Conservation (phyloP, 495 filamentous ascomycete genomes). For the Aspergillus conjunctus region DNA sequence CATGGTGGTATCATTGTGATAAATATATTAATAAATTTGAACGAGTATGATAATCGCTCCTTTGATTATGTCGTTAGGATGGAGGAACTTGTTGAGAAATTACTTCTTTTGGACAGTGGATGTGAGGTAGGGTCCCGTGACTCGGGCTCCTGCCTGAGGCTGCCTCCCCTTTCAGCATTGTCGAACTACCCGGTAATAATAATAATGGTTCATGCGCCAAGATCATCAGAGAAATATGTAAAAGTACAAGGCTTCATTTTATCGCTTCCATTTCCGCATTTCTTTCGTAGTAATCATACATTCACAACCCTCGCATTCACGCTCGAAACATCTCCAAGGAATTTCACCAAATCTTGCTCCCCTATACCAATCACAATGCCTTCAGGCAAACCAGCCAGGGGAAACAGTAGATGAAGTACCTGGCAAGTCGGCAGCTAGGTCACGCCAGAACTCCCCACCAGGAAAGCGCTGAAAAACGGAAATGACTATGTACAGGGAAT, state of each 20-base stretch:
- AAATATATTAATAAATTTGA: neutral
- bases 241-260: slow-evolving; percentile 22
- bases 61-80: neutral
- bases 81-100: too few relatives aligned
- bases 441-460: slow-evolving; percentile 7
- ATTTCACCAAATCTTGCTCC: slow-evolving; percentile 11
- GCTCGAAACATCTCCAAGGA: slow-evolving; percentile 11
- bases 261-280: slow-evolving; percentile 44
- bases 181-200: too few relatives aligned
- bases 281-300: slow-evolving; percentile 51
- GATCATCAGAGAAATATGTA: slow-evolving; percentile 1
- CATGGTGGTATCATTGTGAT: slow-evolving; percentile 66
- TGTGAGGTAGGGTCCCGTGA: too few relatives aligned
- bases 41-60: too few relatives aligned
- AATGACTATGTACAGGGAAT: slow-evolving; percentile 21
- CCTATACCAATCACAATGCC: neutral
- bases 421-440: neutral
- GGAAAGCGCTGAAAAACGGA: slow-evolving; percentile 7
- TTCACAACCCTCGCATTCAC: slow-evolving; percentile 24
- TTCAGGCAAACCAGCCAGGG: neutral
- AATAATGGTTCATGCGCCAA: neutral
- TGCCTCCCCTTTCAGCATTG: too few relatives aligned
- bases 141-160: too few relatives aligned
- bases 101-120: too few relatives aligned
- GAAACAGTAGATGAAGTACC: slow-evolving; percentile 3